These are phyloP conservation scores for Xylaria grammica DNA, from an alignment of 495 filamentous ascomycete genomes.

Conservation along the genomic window DNA sequence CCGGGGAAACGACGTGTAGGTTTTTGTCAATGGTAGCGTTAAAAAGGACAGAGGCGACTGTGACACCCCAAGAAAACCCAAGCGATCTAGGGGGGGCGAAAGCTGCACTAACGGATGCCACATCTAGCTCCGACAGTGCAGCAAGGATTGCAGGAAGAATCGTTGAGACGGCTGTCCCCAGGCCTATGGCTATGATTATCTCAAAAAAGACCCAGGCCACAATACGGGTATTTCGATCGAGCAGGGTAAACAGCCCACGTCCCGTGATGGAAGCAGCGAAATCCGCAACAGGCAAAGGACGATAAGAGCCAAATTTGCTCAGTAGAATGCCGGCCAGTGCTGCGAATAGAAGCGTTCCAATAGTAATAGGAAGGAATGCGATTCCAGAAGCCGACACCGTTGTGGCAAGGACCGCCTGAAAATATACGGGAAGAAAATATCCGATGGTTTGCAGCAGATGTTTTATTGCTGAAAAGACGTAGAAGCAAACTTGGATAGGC, in stretches of 20 bases:
- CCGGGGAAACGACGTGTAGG: background rate
- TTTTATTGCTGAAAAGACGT: background rate
- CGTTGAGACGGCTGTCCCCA: background rate
- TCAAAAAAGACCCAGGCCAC: slow-evolving; percentile 1
- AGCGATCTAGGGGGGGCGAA: slow-evolving; percentile 50
- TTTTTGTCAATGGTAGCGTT: slow-evolving; percentile 16
- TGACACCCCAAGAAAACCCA: slow-evolving; percentile 51
- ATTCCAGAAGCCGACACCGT: background rate
- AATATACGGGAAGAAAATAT: slow-evolving; percentile 2
- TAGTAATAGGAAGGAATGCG: background rate
- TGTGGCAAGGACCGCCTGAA: background rate
- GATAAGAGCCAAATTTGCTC: background rate
- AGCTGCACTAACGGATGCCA: slow-evolving; percentile 39
- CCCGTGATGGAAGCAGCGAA: slow-evolving; percentile 15
- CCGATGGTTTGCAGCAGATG: background rate
- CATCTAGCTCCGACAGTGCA: background rate
- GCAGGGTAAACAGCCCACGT: slow-evolving; percentile 20
- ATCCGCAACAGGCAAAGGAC: background rate
- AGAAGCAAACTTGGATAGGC: background rate
- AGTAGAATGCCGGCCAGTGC: background rate
- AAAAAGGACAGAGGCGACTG: slow-evolving; percentile 27
- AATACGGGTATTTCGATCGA: background rate
- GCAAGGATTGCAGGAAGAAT: background rate
- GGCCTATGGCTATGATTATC: background rate
- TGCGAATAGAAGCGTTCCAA: background rate